Evolutionary conservation across 768 basidiomycete species (phyloP).

Genomic region (Leccinum arenicola): DNA sequence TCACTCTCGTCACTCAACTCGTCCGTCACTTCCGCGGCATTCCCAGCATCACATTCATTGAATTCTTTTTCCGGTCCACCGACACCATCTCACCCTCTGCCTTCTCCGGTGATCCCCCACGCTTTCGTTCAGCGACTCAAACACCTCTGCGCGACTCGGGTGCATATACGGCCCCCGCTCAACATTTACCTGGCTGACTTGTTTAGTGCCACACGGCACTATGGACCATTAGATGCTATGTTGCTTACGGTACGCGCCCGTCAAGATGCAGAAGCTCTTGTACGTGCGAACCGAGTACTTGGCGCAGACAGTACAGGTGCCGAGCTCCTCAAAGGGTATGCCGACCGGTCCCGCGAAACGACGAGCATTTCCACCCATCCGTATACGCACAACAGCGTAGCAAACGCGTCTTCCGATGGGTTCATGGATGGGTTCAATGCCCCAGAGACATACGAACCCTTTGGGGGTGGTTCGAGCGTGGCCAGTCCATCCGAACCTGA

Average conservation of each 20-base stretch:
- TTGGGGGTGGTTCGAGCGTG: conserved; percentile 1
- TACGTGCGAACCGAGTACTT: conserved; percentile 64
- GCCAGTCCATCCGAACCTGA: conserved; percentile 16
- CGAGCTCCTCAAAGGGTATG: conserved; percentile 45
- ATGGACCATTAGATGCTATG: conserved; percentile 64
- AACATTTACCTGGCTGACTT: conserved; percentile 69
- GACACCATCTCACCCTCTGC: conserved; percentile 20
- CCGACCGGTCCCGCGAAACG: conserved; percentile 20
- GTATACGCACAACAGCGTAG: conserved; percentile 15
- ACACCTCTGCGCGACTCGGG: conserved; percentile 30
- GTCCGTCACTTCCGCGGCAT: conserved; percentile 28
- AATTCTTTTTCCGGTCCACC: conserved; percentile 22
- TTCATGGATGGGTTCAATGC: conserved; percentile 19
- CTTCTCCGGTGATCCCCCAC: conserved; percentile 30
- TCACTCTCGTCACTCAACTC: conserved; percentile 28
- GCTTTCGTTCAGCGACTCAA: conserved; percentile 30
- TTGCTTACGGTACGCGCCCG: conserved; percentile 60
- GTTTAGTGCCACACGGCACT: conserved; percentile 71
- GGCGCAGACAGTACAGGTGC: conserved; percentile 59
- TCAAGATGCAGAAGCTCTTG: conserved; percentile 64
- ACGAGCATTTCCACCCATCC: conserved; percentile 18
- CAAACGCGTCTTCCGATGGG: conserved; percentile 22
- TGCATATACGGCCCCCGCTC: conserved; percentile 50
- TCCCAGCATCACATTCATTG: conserved; percentile 15
- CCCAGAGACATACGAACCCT: conserved; percentile 9